phyloP scores from a whole-genome alignment of 305 asterid species.

The Fraxinus platypoda region DNA sequence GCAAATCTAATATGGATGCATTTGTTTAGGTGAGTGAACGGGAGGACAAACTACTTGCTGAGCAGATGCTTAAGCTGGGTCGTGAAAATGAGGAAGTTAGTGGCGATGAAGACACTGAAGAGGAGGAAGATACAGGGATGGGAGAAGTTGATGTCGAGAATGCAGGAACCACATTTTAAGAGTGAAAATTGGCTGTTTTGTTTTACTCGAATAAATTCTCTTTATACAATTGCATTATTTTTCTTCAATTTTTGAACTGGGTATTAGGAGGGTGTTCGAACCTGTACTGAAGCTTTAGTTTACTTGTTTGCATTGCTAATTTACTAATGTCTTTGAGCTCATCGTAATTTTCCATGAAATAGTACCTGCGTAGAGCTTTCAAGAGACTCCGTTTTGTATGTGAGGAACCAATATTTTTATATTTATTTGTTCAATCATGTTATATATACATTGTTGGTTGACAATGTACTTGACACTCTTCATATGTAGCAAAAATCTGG shows the following conservation, averaged over 20 bases:
- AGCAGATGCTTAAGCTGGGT: slow-evolving; percentile 69
- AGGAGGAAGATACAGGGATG: slow-evolving; percentile 96
- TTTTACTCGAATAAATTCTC: background rate
- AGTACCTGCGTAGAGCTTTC: too few species aligned
- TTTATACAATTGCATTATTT: background rate
- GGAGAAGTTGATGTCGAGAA: slow-evolving; percentile 77
- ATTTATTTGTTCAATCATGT: too few species aligned
- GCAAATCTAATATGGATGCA: slow-evolving; percentile 9
- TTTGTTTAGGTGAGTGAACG: slow-evolving; percentile 84
- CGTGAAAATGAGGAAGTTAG: slow-evolving; percentile 77
- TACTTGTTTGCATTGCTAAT: background rate
- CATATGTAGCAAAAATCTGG: too few species aligned
- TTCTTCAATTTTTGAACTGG: background rate
- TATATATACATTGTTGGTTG: too few species aligned
- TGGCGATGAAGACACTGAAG: slow-evolving; percentile 89
- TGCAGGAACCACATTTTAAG: slow-evolving; percentile 48
- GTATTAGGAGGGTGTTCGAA: slow-evolving; percentile 17
- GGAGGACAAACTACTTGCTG: slow-evolving; percentile 84
- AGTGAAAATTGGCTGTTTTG: slow-evolving; percentile 27
- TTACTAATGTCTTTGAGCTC: background rate
- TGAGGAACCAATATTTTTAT: background rate
- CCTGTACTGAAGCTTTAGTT: background rate
- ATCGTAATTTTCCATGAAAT: too few species aligned
- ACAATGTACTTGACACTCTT: too few species aligned
- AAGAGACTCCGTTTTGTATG: background rate